These are phyloP conservation scores for Leccinum huronense DNA, from an alignment of 1,284 basidiomycete species.

Conservation along the genomic window DNA sequence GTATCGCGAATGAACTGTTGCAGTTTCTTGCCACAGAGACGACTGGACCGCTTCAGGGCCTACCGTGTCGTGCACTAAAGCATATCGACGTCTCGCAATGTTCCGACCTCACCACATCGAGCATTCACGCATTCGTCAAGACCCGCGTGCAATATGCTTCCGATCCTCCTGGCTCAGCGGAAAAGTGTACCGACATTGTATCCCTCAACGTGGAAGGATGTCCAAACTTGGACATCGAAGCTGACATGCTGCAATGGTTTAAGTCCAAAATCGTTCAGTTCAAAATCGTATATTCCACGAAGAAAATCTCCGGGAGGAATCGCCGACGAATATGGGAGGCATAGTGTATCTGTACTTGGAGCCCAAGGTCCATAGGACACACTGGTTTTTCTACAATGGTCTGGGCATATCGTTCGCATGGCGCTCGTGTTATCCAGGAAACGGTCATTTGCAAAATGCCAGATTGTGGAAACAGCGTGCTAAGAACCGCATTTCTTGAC, in stretches of 20 bases:
- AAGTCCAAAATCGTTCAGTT: constrained; percentile 50
- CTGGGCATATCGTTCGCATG: constrained; percentile 50
- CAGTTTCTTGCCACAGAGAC: constrained; percentile 39
- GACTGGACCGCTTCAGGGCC: constrained; percentile 2
- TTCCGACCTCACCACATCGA: constrained; percentile 51
- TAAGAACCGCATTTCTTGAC: constrained; percentile 43
- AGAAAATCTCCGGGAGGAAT: constrained; percentile 39
- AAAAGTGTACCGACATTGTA: constrained; percentile 34
- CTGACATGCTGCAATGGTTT: constrained; percentile 58
- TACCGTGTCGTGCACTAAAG: constrained; percentile 52
- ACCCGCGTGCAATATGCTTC: constrained; percentile 34
- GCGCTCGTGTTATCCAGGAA: constrained; percentile 54
- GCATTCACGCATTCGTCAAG: constrained; percentile 56
- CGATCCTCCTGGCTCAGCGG: constrained; percentile 7
- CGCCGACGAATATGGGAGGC: constrained; percentile 27
- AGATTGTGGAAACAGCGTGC: constrained; percentile 57
- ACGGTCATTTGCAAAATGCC: constrained; percentile 48
- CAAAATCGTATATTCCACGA: constrained; percentile 57
- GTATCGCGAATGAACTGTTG: constrained; percentile 40
- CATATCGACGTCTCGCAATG: constrained; percentile 57
- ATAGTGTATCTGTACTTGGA: not conserved
- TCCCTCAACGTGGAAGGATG: constrained; percentile 57
- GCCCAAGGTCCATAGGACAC: not conserved
- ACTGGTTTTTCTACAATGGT: not conserved
- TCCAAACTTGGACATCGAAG: constrained; percentile 44